Base-by-base conservation (phyloP, 495 filamentous ascomycete genomes). In the Hypoxylon cercidicola region DNA sequence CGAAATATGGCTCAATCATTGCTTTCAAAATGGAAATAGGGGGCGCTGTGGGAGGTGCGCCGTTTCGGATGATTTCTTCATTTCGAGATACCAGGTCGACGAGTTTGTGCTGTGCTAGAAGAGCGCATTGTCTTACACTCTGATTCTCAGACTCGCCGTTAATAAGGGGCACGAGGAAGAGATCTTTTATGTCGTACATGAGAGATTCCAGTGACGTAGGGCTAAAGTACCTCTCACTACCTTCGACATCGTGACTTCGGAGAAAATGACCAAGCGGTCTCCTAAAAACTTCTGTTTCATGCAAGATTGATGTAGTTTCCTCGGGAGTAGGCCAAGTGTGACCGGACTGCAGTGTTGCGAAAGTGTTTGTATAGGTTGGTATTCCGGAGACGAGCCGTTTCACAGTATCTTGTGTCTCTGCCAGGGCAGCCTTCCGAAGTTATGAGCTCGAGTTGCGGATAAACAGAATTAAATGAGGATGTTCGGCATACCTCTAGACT, bases 1-100 rank as follows among this genome's bases (percentile, higher is more conserved):
- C 23, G 44, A 65, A 65, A 20, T 65, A 65, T 2, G 62, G 62
- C 19, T 65, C 62, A 9, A 65, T 25, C 62, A 65, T 65, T 4
- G 55, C 62, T 23, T 58, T 55, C 30, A 65, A 39, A 20, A 65
- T 60, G 1, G 62, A 49, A 46, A 60, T 47, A 28, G 62, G 62
- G 7, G 62, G 62, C 4, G 49, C 55, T 12, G 62, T 55, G 23
- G 62, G 62, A 18, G 59, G 49, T n/a, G 32, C 23, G 3, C 50
- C 62, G 23, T 41, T 50, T 48, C 32, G 47, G 8, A 23, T 11
- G 2, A 35, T 35, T 18, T 34, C 43, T 32, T 65, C 62, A 18
- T 60, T 49, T 15, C 15, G 55, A 4, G n/a, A 21, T 12, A 65
- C 15, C 6, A 65, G 23, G 9, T 37, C 12, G 9, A 60, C 62